Conservation (phyloP, 202 grass and related monocot genomes). For the Sporobolus alterniflorus region DNA sequence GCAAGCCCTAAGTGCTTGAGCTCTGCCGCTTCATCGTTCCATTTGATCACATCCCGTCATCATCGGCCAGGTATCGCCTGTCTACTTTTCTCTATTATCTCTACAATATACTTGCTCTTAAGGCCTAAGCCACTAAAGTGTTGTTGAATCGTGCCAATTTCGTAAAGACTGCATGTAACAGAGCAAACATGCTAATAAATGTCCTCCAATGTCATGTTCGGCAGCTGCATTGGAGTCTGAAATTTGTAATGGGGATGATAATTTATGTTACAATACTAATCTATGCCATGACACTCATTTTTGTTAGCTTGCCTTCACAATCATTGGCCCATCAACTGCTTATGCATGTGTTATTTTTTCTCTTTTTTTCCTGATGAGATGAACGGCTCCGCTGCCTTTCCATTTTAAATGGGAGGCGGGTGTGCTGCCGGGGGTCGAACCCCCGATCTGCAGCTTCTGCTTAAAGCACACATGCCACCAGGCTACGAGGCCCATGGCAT, state of each 20-base stretch:
- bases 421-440: too few species aligned
- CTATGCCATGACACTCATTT: not conserved
- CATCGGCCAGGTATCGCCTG: slow-evolving; percentile 82
- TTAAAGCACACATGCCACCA: too few species aligned
- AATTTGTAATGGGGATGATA: not conserved
- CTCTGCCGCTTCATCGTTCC: slow-evolving; percentile 82
- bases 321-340: not conserved
- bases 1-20: slow-evolving; percentile 80
- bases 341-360: not conserved
- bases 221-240: not conserved
- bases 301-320: not conserved
- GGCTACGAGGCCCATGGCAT: too few species aligned
- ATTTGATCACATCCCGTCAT: slow-evolving; percentile 79
- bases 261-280: not conserved
- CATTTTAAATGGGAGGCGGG: too few species aligned
- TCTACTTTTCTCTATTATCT: not conserved
- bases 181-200: not conserved
- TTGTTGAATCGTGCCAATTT: not conserved
- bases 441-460: too few species aligned
- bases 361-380: too few species aligned
- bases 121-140: not conserved
- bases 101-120: not conserved
- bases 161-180: not conserved
- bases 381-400: too few species aligned
- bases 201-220: not conserved